A percentile compares a stretch with the other conserved stretches of the same genome.
Evolutionary conservation across 2,329 filamentous ascomycete genomes (phyloP).

Genomic region (Ascochyta fabae): DNA sequence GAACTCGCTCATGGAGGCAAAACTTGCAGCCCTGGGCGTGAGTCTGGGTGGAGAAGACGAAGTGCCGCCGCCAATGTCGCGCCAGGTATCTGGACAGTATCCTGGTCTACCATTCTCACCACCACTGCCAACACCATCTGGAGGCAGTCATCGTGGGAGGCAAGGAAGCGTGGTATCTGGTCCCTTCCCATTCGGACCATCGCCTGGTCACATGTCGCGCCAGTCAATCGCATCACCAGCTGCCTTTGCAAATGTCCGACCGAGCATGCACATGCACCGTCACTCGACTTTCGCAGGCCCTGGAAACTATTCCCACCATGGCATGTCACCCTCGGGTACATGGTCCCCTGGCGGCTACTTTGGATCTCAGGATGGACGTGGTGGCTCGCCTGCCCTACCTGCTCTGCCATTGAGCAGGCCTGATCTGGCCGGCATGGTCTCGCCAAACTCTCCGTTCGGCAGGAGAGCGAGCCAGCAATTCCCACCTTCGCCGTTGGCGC

Average conservation of each 20-base stretch:
- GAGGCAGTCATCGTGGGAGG: slow-evolving; percentile 70
- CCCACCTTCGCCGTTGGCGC: slow-evolving; percentile 49
- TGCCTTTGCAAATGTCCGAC: slow-evolving; percentile 63
- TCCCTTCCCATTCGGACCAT: slow-evolving; percentile 64
- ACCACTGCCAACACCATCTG: slow-evolving; percentile 79
- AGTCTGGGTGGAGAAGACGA: slow-evolving; percentile 75
- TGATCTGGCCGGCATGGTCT: slow-evolving; percentile 46
- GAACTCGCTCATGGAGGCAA: slow-evolving; percentile 84
- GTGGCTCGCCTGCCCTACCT: slow-evolving; percentile 52
- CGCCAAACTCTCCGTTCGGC: slow-evolving; percentile 68
- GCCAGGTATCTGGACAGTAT: slow-evolving; percentile 74
- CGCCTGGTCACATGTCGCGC: slow-evolving; percentile 63
- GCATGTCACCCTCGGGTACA: slow-evolving; percentile 59
- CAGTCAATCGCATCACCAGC: slow-evolving; percentile 76
- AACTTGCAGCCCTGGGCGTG: slow-evolving; percentile 88
- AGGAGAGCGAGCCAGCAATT: slow-evolving; percentile 52
- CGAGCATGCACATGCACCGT: slow-evolving; percentile 66
- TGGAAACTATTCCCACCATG: slow-evolving; percentile 70
- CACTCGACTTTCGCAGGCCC: slow-evolving; percentile 74
- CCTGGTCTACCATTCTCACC: slow-evolving; percentile 82
- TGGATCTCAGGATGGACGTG: slow-evolving; percentile 47
- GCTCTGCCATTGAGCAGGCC: slow-evolving; percentile 45
- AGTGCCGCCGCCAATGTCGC: slow-evolving; percentile 67
- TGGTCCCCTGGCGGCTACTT: slow-evolving; percentile 53
- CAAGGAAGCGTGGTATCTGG: slow-evolving; percentile 63